Evolutionary conservation across 2,329 filamentous ascomycete genomes (phyloP).

Genomic region (Diplocarpon rosae): DNA sequence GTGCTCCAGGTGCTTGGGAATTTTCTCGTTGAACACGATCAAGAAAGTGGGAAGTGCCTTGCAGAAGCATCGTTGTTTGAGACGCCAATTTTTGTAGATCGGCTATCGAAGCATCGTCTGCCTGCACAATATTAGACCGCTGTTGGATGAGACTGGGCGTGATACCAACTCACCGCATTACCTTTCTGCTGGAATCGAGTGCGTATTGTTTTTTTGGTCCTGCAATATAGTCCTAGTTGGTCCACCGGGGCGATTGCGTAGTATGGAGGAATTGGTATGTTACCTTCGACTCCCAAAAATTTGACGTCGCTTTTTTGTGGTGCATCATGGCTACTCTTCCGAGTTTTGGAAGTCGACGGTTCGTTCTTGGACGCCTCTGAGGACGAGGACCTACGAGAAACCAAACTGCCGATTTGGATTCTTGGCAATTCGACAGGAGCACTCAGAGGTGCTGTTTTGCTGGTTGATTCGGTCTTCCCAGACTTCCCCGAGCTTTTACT

Average conservation of each 20-base stretch:
- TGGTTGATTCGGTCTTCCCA: neutral
- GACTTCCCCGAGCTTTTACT: constrained; percentile 3
- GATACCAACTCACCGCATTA: constrained; percentile 7
- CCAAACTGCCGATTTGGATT: constrained; percentile 10
- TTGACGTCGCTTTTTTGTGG: neutral
- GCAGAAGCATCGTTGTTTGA: constrained; percentile 19
- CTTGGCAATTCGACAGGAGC: constrained; percentile 5
- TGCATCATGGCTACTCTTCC: neutral
- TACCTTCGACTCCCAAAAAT: constrained; percentile 5
- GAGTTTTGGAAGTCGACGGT: neutral
- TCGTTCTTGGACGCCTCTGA: neutral
- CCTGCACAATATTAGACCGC: constrained; percentile 2
- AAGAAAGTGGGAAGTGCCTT: constrained; percentile 18
- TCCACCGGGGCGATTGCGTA: constrained; percentile 6
- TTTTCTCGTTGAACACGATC: constrained; percentile 7
- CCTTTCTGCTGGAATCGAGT: constrained; percentile 6
- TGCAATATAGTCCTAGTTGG: constrained; percentile 16
- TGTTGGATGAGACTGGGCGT: neutral
- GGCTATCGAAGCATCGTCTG: neutral
- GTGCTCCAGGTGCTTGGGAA: neutral
- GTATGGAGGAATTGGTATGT: constrained; percentile 6
- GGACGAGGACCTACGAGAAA: constrained; percentile 2
- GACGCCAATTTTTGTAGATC: constrained; percentile 4
- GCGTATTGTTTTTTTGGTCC: constrained; percentile 17
- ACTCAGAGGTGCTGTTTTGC: neutral